These are phyloP conservation scores for Seminavis robusta DNA, from an alignment of 108 stramenopile genomes.

Conservation along the genomic window DNA sequence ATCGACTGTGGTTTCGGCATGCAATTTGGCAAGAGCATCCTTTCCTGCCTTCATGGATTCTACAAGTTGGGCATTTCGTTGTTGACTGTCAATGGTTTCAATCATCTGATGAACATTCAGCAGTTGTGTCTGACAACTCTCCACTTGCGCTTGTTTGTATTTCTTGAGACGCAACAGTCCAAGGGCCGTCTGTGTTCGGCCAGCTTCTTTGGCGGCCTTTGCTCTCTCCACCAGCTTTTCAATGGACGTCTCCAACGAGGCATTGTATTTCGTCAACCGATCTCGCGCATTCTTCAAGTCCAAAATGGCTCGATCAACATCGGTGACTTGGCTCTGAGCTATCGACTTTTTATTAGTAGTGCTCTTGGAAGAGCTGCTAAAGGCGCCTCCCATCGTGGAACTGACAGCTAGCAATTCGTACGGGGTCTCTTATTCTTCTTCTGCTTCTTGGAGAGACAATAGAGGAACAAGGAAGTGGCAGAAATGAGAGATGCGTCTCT, in stretches of 20 bases:
- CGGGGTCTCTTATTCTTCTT: too few species aligned
- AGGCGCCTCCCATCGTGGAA: too few species aligned
- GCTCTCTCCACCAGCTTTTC: constrained; percentile 63
- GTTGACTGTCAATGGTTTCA: constrained; percentile 77
- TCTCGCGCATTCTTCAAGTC: constrained; percentile 92
- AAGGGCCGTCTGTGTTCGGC: constrained; percentile 63
- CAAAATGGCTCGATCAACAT: constrained; percentile 80
- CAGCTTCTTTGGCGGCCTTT: constrained; percentile 53
- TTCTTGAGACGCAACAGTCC: constrained; percentile 67
- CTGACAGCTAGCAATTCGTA: too few species aligned
- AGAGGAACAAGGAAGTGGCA: too few species aligned
- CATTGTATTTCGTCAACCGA: constrained; percentile 64
- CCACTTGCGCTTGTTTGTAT: constrained; percentile 71
- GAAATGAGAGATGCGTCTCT: too few species aligned
- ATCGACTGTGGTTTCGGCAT: constrained; percentile 84
- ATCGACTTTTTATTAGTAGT: too few species aligned
- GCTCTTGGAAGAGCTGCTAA: too few species aligned
- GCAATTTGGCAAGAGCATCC: constrained; percentile 82
- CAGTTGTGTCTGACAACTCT: constrained; percentile 69
- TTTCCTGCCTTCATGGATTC: constrained; percentile 72
- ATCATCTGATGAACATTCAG: constrained; percentile 84
- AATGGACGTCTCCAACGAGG: constrained; percentile 59
- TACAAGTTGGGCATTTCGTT: constrained; percentile 76
- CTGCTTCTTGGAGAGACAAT: too few species aligned
- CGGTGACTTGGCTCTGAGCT: too few species aligned